A percentile compares a stretch with the other conserved stretches of the same genome.
phyloP scores from a whole-genome alignment of 2,329 filamentous ascomycete species.

The Rosellinia necatrix region DNA sequence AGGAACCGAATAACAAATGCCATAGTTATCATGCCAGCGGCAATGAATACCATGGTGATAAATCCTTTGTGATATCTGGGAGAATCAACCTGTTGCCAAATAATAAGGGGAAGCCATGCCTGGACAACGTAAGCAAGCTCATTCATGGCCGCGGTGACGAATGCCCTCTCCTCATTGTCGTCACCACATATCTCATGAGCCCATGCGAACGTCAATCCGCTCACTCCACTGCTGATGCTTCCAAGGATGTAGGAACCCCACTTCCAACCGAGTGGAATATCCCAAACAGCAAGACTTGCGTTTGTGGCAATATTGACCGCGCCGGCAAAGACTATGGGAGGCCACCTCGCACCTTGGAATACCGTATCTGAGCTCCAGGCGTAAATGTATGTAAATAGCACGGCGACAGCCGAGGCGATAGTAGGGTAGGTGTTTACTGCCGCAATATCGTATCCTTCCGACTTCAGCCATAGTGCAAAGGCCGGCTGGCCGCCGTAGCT shows the following conservation, averaged over 20 bases:
- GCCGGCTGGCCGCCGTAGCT: conserved; percentile 55
- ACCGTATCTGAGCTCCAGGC: conserved; percentile 69
- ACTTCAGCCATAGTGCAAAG: conserved; percentile 57
- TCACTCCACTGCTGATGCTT: conserved; percentile 55
- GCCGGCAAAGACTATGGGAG: conserved; percentile 63
- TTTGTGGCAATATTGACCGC: conserved; percentile 48
- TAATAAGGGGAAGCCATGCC: conserved; percentile 68
- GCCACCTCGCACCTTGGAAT: conserved; percentile 65
- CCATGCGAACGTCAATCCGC: conserved; percentile 53
- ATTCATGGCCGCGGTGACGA: conserved; percentile 70
- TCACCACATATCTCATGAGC: conserved; percentile 55
- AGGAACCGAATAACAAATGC: conserved; percentile 53
- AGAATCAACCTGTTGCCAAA: conserved; percentile 68
- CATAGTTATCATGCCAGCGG: conserved; percentile 53
- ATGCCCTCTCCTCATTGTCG: conserved; percentile 66
- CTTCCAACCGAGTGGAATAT: conserved; percentile 58
- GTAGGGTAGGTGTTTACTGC: conserved; percentile 59
- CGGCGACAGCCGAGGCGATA: conserved; percentile 57
- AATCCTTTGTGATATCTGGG: conserved; percentile 66
- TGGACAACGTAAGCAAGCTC: conserved; percentile 72
- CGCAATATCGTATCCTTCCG: conserved; percentile 46
- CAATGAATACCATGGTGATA: conserved; percentile 57
- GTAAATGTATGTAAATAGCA: conserved; percentile 64
- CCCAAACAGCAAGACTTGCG: conserved; percentile 48
- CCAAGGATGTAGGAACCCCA: conserved; percentile 66